Conservation (phyloP, 768 basidiomycete genomes). For the Amanita exitialis region DNA sequence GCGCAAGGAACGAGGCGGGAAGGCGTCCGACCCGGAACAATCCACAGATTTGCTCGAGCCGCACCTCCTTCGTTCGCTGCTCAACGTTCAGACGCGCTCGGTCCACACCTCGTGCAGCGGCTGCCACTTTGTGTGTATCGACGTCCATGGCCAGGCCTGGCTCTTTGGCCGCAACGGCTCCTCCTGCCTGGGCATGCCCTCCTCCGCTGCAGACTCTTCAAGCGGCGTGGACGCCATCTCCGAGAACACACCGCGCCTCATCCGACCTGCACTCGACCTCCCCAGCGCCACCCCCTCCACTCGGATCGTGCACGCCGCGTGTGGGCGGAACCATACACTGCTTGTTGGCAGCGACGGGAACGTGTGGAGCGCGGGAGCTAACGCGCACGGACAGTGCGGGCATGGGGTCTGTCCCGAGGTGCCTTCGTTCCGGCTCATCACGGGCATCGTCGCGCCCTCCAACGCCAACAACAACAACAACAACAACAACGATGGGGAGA, state of each 20-base stretch:
- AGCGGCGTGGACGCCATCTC: constrained; percentile 43
- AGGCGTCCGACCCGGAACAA: constrained; percentile 24
- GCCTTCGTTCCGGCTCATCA: constrained; percentile 50
- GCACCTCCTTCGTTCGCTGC: constrained; percentile 80
- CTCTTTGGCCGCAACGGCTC: constrained; percentile 81
- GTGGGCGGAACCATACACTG: constrained; percentile 74
- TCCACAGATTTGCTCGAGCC: constrained; percentile 80
- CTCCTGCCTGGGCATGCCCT: constrained; percentile 47
- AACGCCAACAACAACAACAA: background rate
- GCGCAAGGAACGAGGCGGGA: constrained; percentile 56
- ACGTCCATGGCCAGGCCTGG: constrained; percentile 75
- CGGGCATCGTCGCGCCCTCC: constrained; percentile 31
- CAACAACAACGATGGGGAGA: constrained; percentile 39
- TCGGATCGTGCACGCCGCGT: constrained; percentile 73
- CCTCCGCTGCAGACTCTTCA: constrained; percentile 16
- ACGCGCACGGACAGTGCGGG: constrained; percentile 78
- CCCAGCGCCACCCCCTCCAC: constrained; percentile 43
- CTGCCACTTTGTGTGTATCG: constrained; percentile 70
- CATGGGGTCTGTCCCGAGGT: constrained; percentile 59
- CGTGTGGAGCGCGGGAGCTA: constrained; percentile 79
- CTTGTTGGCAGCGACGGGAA: constrained; percentile 74
- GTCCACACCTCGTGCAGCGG: constrained; percentile 69
- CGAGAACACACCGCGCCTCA: constrained; percentile 60
- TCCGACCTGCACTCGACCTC: constrained; percentile 44
- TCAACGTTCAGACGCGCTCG: constrained; percentile 65